Base-by-base conservation (phyloP, 2,329 filamentous ascomycete species). In the Cercospora sojina region DNA sequence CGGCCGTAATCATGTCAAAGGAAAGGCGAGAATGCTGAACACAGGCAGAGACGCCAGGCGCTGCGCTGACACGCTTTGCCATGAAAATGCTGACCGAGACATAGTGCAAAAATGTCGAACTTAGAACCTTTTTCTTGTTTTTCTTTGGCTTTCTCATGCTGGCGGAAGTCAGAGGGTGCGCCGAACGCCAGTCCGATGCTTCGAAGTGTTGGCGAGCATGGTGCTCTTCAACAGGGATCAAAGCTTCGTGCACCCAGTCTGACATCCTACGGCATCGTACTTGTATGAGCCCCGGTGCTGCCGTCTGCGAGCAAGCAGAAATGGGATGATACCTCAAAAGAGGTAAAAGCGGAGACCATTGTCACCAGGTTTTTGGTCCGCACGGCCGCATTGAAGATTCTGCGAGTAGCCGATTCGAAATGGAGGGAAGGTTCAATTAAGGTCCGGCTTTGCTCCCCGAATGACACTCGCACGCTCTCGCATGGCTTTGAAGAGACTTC, bases 341-440 rank as follows among this genome's bases (percentile, higher is more conserved):
- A 41, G 35, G 35, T n/a, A 41, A 41, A 8, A 41, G 35, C 35
- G 35, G 35, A 13, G 35, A 9, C 16, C 16, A n/a, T 3, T 41
- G 6, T 41, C 35, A 41, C 35, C 35, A 41, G 16, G 6, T 41
- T 41, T 7, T 41, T 41, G 35, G 35, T 2, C 35, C 35, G 35
- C 35, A 41, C 35, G 35, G 35, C 18, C 41, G 41, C 20, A 18
- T 47, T 12, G 9, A 47, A 47, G 41, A 47, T 23, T 23, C 41
- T 47, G 8, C 41, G 41, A 47, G 41, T 23, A 18, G 41, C 20
- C 16, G 35, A 41, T 41, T 41, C 16, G 35, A 41, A n/a, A 56
- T 32, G 55, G 32, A n/a, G 55, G 13, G 25, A 57, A 57, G 55
- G 55, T 57, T 57, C 27, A 57, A 57, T 32, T 35, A 31, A 32